Conservation (phyloP, 305 asterid species). For the Fraxinus nigra region DNA sequence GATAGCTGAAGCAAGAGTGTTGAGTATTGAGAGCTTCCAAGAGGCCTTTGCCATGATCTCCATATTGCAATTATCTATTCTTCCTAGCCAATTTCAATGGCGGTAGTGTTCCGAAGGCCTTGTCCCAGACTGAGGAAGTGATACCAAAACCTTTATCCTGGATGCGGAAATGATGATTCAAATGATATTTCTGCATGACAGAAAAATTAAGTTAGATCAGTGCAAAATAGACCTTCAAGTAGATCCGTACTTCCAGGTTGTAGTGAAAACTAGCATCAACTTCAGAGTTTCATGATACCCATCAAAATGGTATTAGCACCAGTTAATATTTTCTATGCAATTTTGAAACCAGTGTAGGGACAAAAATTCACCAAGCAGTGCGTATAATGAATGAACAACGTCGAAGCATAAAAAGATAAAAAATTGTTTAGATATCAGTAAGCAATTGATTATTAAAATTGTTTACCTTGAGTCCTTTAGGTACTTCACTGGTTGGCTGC, state of each 20-base stretch:
- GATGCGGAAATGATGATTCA: constrained; percentile 87
- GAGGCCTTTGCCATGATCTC: neutral
- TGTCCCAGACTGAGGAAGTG: constrained; percentile 89
- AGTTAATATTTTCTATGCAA: neutral
- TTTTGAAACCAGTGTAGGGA: neutral
- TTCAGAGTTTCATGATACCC: neutral
- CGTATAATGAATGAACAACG: neutral
- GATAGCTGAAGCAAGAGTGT: constrained; percentile 9
- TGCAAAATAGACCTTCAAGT: neutral
- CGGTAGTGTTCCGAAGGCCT: constrained; percentile 76
- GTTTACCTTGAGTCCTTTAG: constrained; percentile 72
- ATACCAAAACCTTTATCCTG: constrained; percentile 89
- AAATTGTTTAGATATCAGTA: neutral
- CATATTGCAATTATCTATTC: constrained; percentile 32
- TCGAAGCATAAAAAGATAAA: neutral
- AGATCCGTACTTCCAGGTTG: neutral
- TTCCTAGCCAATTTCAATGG: constrained; percentile 43
- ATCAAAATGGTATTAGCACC: neutral
- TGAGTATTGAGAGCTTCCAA: neutral
- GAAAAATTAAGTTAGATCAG: neutral
- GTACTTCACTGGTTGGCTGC: constrained; percentile 66
- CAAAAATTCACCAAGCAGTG: neutral
- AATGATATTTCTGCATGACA: constrained; percentile 76
- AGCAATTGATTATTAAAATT: neutral
- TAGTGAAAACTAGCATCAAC: neutral